phyloP scores from a whole-genome alignment of 2,329 filamentous ascomycete genomes.

The Aspergillus amoenus region DNA sequence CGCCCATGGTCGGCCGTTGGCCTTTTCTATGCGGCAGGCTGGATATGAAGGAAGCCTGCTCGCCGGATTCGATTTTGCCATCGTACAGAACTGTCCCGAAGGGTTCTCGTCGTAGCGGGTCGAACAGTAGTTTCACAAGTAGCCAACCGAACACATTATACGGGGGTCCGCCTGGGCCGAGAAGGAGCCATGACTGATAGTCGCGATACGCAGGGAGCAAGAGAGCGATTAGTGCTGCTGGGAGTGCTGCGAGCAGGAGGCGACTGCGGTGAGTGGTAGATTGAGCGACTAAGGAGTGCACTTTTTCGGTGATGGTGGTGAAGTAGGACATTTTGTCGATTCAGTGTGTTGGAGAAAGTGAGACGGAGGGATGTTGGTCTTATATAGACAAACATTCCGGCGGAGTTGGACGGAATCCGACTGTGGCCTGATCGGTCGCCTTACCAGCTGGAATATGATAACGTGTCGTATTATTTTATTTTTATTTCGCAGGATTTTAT shows the following conservation, averaged over 20 bases:
- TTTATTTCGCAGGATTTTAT: no score
- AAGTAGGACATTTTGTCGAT: neutral
- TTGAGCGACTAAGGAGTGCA: neutral
- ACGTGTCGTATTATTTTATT: no score
- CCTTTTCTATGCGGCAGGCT: constrained; percentile 1
- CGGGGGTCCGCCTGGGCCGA: constrained; percentile 37
- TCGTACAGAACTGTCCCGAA: constrained; percentile 29
- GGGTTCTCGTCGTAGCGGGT: constrained; percentile 28
- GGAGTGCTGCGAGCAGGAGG: neutral
- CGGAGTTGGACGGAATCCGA: no score
- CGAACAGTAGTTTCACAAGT: constrained; percentile 21
- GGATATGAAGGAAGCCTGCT: constrained; percentile 15
- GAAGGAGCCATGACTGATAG: constrained; percentile 36
- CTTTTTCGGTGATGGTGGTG: neutral
- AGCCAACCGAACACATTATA: constrained; percentile 40
- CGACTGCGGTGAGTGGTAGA: neutral
- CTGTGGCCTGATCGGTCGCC: no score
- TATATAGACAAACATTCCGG: no score
- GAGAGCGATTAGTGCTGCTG: neutral
- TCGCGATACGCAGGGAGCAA: constrained; percentile 29
- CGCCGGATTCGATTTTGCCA: constrained; percentile 20
- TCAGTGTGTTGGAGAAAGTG: neutral
- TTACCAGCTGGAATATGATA: no score
- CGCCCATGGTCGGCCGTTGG: constrained; percentile 24
- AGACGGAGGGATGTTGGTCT: neutral